These are phyloP conservation scores for Passiflora organensis DNA, from an alignment of 345 rosid species.

Conservation along the genomic window DNA sequence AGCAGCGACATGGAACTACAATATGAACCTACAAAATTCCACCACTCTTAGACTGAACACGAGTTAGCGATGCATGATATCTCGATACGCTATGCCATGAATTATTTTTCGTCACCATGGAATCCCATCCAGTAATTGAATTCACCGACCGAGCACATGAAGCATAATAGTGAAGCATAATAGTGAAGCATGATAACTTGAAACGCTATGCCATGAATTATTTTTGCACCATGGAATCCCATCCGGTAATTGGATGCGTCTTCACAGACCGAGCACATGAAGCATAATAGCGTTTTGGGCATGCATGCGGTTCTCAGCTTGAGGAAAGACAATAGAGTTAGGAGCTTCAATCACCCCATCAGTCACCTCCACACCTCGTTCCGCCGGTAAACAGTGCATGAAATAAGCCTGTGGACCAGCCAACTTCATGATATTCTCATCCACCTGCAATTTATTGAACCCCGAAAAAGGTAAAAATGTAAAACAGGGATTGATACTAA, in stretches of 20 bases:
- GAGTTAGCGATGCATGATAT: no score
- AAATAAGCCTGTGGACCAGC: constrained; percentile 84
- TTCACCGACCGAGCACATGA: no score
- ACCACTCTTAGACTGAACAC: not conserved
- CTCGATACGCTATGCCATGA: no score
- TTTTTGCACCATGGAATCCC: no score
- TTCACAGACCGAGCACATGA: constrained; percentile 52
- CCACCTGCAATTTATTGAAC: constrained; percentile 49
- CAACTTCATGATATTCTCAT: constrained; percentile 72
- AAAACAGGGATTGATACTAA: not conserved
- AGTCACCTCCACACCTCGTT: constrained; percentile 89
- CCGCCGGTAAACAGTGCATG: constrained; percentile 99
- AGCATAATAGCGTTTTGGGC: constrained; percentile 92
- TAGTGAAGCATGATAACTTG: no score
- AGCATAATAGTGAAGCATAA: no score
- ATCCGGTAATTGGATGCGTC: no score
- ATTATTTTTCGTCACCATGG: no score
- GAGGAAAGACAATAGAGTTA: constrained; percentile 83
- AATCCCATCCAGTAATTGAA: no score
- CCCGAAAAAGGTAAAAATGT: not conserved
- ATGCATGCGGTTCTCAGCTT: constrained; percentile 95
- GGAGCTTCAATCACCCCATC: constrained; percentile 84
- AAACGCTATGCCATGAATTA: no score
- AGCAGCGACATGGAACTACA: not conserved
- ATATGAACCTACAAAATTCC: not conserved